Evolutionary conservation across 805 yeast species (phyloP).

Genomic region (Candida odintsovae): DNA sequence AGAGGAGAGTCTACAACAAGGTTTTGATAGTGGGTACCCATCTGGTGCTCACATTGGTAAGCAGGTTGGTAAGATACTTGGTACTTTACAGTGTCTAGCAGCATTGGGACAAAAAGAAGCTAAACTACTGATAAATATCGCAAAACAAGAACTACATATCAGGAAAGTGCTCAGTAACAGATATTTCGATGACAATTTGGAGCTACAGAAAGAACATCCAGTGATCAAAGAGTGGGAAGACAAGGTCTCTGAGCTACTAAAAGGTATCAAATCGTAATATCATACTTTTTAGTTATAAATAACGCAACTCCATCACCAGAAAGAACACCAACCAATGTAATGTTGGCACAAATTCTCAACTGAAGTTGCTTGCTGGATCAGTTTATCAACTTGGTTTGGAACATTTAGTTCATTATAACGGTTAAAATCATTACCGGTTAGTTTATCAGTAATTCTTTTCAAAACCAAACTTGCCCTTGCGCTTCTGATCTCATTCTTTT

Average conservation of each 20-base stretch:
- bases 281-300: neutral
- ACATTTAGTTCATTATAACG: conserved; percentile 66
- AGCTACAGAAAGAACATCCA: conserved; percentile 23
- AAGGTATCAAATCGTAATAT: neutral
- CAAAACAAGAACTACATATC: conserved; percentile 51
- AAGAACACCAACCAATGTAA: conserved; percentile 98
- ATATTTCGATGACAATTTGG: conserved; percentile 43
- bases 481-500: conserved; percentile 66
- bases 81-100: conserved; percentile 36
- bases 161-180: conserved; percentile 47
- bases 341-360: conserved; percentile 95
- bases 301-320: conserved; percentile 59
- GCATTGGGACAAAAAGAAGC: conserved; percentile 10
- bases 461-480: conserved; percentile 89
- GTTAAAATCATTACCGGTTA: conserved; percentile 90
- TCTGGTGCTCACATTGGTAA: conserved; percentile 68
- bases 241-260: conserved; percentile 5
- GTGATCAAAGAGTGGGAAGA: conserved; percentile 42
- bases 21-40: conserved; percentile 79
- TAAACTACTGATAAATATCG: conserved; percentile 27
- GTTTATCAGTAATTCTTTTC: conserved; percentile 83
- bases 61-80: conserved; percentile 58
- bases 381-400: conserved; percentile 85
- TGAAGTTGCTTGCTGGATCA: conserved; percentile 94
- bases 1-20: conserved; percentile 65